These are phyloP conservation scores for Colletotrichum camelliae DNA, from an alignment of 2,329 filamentous ascomycete genomes.

Conservation along the genomic window DNA sequence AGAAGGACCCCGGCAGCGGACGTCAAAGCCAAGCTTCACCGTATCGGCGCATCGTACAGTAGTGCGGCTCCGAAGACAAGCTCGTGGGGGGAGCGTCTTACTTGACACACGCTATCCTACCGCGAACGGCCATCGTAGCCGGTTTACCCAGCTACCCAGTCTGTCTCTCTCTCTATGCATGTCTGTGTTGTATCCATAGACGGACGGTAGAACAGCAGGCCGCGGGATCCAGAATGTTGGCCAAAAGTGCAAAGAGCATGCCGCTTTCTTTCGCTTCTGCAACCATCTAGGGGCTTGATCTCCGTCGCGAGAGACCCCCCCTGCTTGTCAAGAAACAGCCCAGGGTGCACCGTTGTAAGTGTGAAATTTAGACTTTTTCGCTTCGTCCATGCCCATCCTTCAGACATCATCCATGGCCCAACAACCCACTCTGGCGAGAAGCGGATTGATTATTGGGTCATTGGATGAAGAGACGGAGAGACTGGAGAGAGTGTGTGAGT, in stretches of 20 bases:
- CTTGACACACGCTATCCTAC: neutral
- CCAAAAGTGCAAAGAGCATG: neutral
- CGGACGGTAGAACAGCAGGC: too few relatives aligned
- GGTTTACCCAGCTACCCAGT: neutral
- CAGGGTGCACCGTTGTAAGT: conserved; percentile 3
- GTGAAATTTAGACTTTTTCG: conserved; percentile 13
- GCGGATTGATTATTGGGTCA: neutral
- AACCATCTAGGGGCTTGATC: neutral
- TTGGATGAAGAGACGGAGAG: neutral
- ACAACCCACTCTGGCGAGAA: neutral
- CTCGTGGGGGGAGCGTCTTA: neutral
- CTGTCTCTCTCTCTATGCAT: neutral
- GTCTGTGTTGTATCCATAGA: neutral
- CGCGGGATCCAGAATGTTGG: neutral
- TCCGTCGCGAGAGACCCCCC: neutral
- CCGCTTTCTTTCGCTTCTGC: neutral
- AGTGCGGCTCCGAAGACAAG: conserved; percentile 10
- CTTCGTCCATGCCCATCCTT: conserved; percentile 3
- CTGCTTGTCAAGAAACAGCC: conserved; percentile 7
- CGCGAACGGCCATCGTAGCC: neutral
- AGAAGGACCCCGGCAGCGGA: neutral
- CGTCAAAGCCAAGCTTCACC: neutral
- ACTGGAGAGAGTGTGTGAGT: neutral
- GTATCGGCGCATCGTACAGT: neutral
- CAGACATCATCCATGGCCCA: neutral